Evolutionary conservation across 169 alveolate genomes (phyloP), one percentile per base, ranked within the genome.

Genomic region (Cyclospora cayetanensis): DNA sequence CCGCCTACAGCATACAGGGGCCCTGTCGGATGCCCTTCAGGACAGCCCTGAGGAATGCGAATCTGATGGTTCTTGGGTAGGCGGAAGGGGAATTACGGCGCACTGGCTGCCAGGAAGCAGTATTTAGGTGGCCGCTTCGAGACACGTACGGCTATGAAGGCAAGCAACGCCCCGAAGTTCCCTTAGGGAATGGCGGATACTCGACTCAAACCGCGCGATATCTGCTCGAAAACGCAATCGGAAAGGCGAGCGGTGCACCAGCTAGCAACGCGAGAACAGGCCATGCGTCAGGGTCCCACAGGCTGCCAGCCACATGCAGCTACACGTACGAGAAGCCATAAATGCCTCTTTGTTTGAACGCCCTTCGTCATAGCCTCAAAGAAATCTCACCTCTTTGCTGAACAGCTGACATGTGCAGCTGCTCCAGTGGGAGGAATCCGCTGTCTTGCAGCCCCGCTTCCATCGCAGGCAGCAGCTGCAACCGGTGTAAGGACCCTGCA

Each of bases 381-480:
- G n/a, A n/a, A n/a, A 7, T 1, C 83, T 70, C 53, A 70, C 83
- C 31, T 25, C 83, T 50, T 15, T 35, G 83, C 52, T 70, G 83
- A 25, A 35, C 83, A 0, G 83, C 15, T 2, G 83, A 53, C 53
- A 70, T 12, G n/a, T 70, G 83, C 25, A 70, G 83, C 52, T 29
- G 55, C 83, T 70, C 34, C 29, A 70, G 83, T 15, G 83, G 83
- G 55, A 70, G 83, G 83, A 70, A 37, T 31, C 29, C 52, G 37
- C 29, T 53, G 15, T 55, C 18, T 9, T 65, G 77, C 77, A 29
- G 11, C 60, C 25, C 20, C 25, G 11, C n/a, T n/a, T 60, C 72
- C 31, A 12, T 60, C n/a, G 72, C 27, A 20, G 72, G 83, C 35
- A 70, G 83, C 25, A 37, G 83, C 53, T 3, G 53, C 55, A 2